Percentiles rank a stretch among this genome's conserved stretches.
Evolutionary conservation across 2,329 filamentous ascomycete species (phyloP).

Genomic region (Fragosphaeria purpurea): DNA sequence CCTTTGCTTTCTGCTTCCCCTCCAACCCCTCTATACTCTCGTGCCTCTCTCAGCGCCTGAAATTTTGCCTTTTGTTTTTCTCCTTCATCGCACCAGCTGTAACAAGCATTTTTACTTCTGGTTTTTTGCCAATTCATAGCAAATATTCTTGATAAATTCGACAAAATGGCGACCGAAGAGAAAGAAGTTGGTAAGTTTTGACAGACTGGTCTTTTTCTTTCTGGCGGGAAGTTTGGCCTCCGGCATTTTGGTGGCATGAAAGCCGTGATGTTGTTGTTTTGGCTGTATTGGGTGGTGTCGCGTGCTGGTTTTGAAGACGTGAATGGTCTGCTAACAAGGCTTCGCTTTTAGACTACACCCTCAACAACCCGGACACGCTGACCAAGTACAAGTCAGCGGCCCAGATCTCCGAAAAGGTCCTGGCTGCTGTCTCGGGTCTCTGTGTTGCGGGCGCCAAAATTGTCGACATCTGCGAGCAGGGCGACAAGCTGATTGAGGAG

Average conservation of each 20-base stretch:
- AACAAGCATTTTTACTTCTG: background rate
- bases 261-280: background rate
- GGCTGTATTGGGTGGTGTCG: background rate
- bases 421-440: constrained; percentile 68
- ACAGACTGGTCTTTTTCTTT: background rate
- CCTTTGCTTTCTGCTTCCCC: too few relatives aligned
- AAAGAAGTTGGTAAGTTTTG: constrained; percentile 34
- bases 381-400: constrained; percentile 99
- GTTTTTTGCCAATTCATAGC: background rate
- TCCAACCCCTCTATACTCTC: too few relatives aligned
- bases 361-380: constrained; percentile 86
- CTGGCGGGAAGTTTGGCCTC: background rate
- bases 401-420: constrained; percentile 88
- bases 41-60: background rate
- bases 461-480: constrained; percentile 86
- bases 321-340: too few relatives aligned
- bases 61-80: background rate
- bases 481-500: constrained; percentile 88
- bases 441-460: constrained; percentile 84
- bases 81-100: background rate
- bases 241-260: too few relatives aligned
- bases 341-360: constrained; percentile 59
- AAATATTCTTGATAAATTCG: constrained; percentile 18
- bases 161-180: constrained; percentile 27
- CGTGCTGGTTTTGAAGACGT: too few relatives aligned